These are phyloP conservation scores for Penicillium fuscoglaucum DNA, from an alignment of 2,329 filamentous ascomycete genomes.

Conservation along the genomic window DNA sequence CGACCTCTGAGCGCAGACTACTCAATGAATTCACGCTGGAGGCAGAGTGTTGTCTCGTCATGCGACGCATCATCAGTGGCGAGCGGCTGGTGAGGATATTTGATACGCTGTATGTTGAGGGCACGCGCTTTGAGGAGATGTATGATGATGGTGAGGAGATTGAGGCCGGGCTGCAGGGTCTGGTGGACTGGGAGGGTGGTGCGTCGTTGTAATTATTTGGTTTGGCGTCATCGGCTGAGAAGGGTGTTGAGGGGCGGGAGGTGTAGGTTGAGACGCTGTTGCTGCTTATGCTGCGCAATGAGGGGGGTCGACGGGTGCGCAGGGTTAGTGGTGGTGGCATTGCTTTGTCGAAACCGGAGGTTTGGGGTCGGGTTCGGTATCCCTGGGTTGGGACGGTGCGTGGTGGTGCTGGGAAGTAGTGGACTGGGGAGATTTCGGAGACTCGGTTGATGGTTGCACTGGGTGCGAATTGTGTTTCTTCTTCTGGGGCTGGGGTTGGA, in stretches of 20 bases:
- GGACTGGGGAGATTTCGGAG: conserved; percentile 27
- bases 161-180: conserved; percentile 21
- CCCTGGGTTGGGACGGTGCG: conserved; percentile 21
- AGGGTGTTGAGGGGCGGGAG: conserved; percentile 17
- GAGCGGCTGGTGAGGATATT: conserved; percentile 26
- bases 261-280: conserved; percentile 21
- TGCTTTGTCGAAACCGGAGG: conserved; percentile 23
- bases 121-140: conserved; percentile 20
- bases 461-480: conserved; percentile 1
- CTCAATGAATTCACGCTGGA: conserved; percentile 32
- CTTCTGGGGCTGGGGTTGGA: not conserved
- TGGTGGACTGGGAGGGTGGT: conserved; percentile 17
- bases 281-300: conserved; percentile 29
- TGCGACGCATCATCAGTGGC: conserved; percentile 25
- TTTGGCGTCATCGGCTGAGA: conserved; percentile 16
- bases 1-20: conserved; percentile 33
- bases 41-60: conserved; percentile 30
- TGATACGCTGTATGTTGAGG: conserved; percentile 27
- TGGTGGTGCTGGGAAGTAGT: conserved; percentile 22
- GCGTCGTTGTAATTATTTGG: conserved; percentile 15
- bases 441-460: conserved; percentile 26
- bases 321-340: conserved; percentile 8
- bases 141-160: conserved; percentile 14
- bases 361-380: conserved; percentile 27
- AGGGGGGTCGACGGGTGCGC: conserved; percentile 22